phyloP scores from a whole-genome alignment of 768 basidiomycete species.

The Rhizopogon rudus region DNA sequence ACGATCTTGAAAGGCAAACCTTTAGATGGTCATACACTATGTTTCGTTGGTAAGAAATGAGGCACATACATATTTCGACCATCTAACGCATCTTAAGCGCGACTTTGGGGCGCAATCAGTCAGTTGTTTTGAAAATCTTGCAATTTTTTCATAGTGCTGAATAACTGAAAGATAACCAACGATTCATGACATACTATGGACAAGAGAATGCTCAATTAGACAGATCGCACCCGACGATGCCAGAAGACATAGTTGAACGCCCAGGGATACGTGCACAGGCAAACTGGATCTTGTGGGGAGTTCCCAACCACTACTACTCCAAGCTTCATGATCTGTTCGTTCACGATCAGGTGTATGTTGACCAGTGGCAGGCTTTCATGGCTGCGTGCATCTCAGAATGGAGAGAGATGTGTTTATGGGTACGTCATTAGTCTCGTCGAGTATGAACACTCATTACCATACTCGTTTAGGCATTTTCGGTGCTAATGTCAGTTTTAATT shows the following conservation, averaged over 20 bases:
- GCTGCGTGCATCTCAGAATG: slow-evolving; percentile 36
- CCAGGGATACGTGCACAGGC: slow-evolving; percentile 25
- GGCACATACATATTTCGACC: neutral
- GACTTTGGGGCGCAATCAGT: slow-evolving; percentile 41
- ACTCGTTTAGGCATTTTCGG: slow-evolving; percentile 8
- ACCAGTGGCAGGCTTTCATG: slow-evolving; percentile 46
- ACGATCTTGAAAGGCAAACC: slow-evolving; percentile 17
- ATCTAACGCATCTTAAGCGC: slow-evolving; percentile 21
- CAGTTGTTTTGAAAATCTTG: slow-evolving; percentile 12
- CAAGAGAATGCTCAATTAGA: slow-evolving; percentile 44
- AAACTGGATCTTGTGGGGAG: slow-evolving; percentile 35
- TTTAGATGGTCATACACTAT: slow-evolving; percentile 32
- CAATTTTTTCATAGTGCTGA: neutral
- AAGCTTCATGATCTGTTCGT: slow-evolving; percentile 41
- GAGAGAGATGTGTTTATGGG: slow-evolving; percentile 32
- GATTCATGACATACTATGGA: slow-evolving; percentile 48
- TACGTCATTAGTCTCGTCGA: slow-evolving; percentile 15
- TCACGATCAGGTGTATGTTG: slow-evolving; percentile 44
- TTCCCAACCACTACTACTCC: slow-evolving; percentile 33
- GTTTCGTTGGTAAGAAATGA: slow-evolving; percentile 29
- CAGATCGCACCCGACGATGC: slow-evolving; percentile 40
- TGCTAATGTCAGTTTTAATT: slow-evolving; percentile 11
- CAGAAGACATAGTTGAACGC: slow-evolving; percentile 28
- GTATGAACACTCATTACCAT: neutral
- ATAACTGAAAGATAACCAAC: slow-evolving; percentile 33